Evolutionary conservation across 139 green algal species (phyloP).

Genomic region (Volvox reticuliferus): DNA sequence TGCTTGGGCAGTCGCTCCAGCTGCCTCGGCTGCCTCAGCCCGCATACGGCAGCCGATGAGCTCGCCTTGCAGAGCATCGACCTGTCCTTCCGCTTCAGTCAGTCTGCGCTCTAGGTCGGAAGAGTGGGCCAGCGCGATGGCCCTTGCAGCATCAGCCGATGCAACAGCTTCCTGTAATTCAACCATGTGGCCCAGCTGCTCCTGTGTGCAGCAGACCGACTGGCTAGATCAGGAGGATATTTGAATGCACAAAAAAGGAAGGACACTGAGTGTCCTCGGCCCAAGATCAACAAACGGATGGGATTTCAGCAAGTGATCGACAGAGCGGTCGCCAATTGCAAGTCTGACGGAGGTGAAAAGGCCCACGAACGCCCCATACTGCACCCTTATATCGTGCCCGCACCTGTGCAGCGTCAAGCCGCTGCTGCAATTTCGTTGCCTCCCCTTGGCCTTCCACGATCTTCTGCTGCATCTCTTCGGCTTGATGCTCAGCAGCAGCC

Average conservation of each 20-base stretch:
- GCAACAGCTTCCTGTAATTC: not conserved
- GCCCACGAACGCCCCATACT: too few relatives aligned
- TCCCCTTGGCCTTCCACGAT: not conserved
- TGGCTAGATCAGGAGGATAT: too few relatives aligned
- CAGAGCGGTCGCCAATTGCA: too few relatives aligned
- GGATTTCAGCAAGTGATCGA: too few relatives aligned
- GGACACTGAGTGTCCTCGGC: too few relatives aligned
- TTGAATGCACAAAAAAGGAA: too few relatives aligned
- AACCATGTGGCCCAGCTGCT: conserved; percentile 26
- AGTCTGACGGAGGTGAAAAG: too few relatives aligned
- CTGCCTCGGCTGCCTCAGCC: conserved; percentile 29
- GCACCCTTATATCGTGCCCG: not conserved
- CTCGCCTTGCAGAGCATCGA: conserved; percentile 40
- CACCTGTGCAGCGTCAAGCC: conserved; percentile 22
- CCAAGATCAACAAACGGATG: too few relatives aligned
- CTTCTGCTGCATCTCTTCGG: not conserved
- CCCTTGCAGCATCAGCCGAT: not conserved
- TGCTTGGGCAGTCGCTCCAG: not conserved
- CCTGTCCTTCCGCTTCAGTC: conserved; percentile 11
- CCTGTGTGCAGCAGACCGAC: not conserved
- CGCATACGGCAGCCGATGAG: conserved; percentile 45
- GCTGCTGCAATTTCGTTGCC: not conserved
- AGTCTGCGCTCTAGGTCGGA: conserved; percentile 2
- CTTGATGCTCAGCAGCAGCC: not conserved
- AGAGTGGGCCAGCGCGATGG: not conserved